Base-by-base conservation (phyloP, 1,139 yeast genomes). In the Yamadazyma trypodendri region DNA sequence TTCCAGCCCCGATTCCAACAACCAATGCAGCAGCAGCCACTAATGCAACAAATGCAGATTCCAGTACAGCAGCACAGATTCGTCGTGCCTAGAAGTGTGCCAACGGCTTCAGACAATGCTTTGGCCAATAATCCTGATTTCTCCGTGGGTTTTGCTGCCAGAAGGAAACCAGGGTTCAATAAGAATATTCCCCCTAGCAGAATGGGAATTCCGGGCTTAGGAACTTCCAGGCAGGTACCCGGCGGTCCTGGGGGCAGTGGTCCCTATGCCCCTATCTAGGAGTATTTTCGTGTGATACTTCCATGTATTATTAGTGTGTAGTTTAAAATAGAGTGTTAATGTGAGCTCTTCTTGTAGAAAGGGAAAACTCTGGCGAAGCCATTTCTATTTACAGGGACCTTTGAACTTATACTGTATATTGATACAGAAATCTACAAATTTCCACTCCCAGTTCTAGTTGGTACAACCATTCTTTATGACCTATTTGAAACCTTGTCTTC, bases 81-180 rank as follows among this genome's bases (percentile, higher is more conserved):
- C 23, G 34, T 31, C 17, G 40, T 29, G 15, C 36, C 35, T 14
- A 29, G 45, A 22, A 28, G 12, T n/a, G 23, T 20, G 12, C 61
- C 66, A 12, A 67, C 76, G 8, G 60, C 75, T 3, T 72, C 81
- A 1, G 80, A 75, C 37, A 64, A 62, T 40, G 68, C 72, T 10
- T 60, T 77, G 48, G 68, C 68, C 31, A 66, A 64, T 42, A 77
- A 76, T 48, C 83, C 83, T 6, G 81, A 77, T 48, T 75, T 77
- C 46, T 56, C 69, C 13, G 38, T 72, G 24, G 57, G 60, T n/a
- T 54, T 50, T 23, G 44, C 51, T 28, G 45, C 56, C 41, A 52
- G 55, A 49, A 55, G 51, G 38, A 49, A 49, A 21, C 47, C 51
- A 6, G 47, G 48, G 15, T 39, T 45, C 32, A 43, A 40, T 21